Conservation (phyloP, 2,329 filamentous ascomycete genomes). For the Fusarium sp. region DNA sequence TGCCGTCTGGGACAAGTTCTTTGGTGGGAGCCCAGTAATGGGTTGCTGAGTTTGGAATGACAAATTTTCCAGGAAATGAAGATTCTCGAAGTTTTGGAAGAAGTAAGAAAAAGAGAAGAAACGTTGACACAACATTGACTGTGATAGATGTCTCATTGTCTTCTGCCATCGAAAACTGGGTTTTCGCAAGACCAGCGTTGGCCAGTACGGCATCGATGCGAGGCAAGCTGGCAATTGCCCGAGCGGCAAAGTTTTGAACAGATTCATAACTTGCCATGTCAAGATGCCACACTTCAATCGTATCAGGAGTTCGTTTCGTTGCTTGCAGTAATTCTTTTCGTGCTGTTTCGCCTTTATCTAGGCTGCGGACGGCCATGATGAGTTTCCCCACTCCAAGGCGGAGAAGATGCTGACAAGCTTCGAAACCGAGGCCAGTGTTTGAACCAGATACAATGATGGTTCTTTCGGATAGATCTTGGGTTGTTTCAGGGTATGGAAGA, state of each 20-base stretch:
- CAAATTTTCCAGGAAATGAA: slow-evolving; percentile 26
- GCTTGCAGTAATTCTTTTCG: slow-evolving; percentile 52
- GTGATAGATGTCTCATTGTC: slow-evolving; percentile 66
- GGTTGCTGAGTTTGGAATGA: slow-evolving; percentile 45
- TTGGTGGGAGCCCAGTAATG: slow-evolving; percentile 48
- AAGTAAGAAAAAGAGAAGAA: slow-evolving; percentile 42
- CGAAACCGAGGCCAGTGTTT: slow-evolving; percentile 59
- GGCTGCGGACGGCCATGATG: slow-evolving; percentile 57
- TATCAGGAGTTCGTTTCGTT: background rate
- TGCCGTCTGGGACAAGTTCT: slow-evolving; percentile 37
- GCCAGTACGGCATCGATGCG: slow-evolving; percentile 62
- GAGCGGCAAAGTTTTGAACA: slow-evolving; percentile 57
- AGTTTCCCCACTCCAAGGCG: slow-evolving; percentile 52
- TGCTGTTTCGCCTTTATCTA: slow-evolving; percentile 60
- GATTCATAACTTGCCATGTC: slow-evolving; percentile 65
- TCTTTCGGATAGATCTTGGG: slow-evolving; percentile 42
- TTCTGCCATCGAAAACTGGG: slow-evolving; percentile 56
- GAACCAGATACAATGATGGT: slow-evolving; percentile 59
- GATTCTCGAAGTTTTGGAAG: slow-evolving; percentile 49
- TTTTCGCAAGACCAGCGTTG: slow-evolving; percentile 61
- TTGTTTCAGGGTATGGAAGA: slow-evolving; percentile 45
- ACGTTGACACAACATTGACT: slow-evolving; percentile 47
- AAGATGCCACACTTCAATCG: slow-evolving; percentile 63
- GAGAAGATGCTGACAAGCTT: slow-evolving; percentile 55
- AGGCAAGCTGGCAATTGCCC: slow-evolving; percentile 48